Evolutionary conservation across 768 basidiomycete species (phyloP), one percentile per base, ranked within the genome.

Genomic region (Candolleomyces aberdarensis): DNA sequence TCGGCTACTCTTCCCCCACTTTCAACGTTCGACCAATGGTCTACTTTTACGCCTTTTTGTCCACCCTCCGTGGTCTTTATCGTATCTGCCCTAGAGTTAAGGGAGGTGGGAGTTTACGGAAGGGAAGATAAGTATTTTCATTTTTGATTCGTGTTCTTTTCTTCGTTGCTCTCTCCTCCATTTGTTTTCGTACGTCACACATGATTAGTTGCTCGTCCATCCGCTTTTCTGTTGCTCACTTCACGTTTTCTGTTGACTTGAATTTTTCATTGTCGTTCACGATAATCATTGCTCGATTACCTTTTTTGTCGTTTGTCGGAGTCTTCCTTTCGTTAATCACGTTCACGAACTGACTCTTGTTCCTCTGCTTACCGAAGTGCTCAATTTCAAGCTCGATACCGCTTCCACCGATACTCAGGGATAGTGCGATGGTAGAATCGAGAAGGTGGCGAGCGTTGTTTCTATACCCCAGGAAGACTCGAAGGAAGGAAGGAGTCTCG

Each of bases 351-450:
- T 55, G 29, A 52, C 3, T 1, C 13, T 19, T 26, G 26, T 15
- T 13, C 52, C 54, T 40, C 54, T 9, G 0, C 61, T 76, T 0
- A 56, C 58, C 65, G 87, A 89, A 64, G 62, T 87, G 3, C 69
- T 89, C 59, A 84, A 87, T 61, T 59, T 89, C 39, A 63, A 66
- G 15, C 63, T 68, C 36, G 36, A 36, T 36, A 36, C 36, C 36
- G 36, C 1, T 26, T 26, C 26, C 36, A 62, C 64, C 31, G 50
- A 36, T 31, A 31, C 56, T 11, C 48, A 50, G 1, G 66, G 66
- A 46, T 69, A 63, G 64, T 52, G 20, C n/a, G 58, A 31, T 17
- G 57, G 46, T 22, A 26, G 50, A 17, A 14, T 32, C 1, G 57
- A 65, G 26, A 57, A 63, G 6, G 63, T 76, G 0, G 69, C 75